Percentiles rank a stretch among this genome's conserved stretches.
These are phyloP conservation scores for Onygenales sp. DNA, from an alignment of 2,329 filamentous ascomycete species.

Conservation along the genomic window DNA sequence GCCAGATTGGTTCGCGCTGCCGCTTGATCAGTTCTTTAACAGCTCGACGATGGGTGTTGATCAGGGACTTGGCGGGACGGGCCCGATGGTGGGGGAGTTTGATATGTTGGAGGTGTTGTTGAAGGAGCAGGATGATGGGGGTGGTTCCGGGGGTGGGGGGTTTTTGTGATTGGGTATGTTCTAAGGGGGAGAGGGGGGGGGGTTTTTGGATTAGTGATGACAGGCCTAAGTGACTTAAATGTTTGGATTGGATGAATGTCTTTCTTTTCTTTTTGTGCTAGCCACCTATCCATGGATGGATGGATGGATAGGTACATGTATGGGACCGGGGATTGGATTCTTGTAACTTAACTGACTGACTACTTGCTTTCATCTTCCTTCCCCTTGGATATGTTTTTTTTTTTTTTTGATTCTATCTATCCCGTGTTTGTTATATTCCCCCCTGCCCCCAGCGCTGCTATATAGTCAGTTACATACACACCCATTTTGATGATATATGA, in stretches of 20 bases:
- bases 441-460: too few relatives aligned
- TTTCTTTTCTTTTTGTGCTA: neutral
- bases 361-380: too few relatives aligned
- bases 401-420: too few relatives aligned
- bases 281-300: neutral
- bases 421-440: too few relatives aligned
- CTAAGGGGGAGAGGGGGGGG: neutral
- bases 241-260: neutral
- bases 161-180: neutral
- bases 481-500: too few relatives aligned
- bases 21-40: conserved; percentile 50
- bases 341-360: too few relatives aligned
- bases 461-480: too few relatives aligned
- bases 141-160: conserved; percentile 8
- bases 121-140: conserved; percentile 30
- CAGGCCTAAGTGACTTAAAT: too few relatives aligned
- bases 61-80: conserved; percentile 49
- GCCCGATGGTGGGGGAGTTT: conserved; percentile 50
- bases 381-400: too few relatives aligned
- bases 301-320: neutral
- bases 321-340: neutral
- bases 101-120: conserved; percentile 40
- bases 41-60: conserved; percentile 35
- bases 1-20: conserved; percentile 49
- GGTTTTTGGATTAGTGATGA: neutral